These are phyloP conservation scores for Fusarium duplospermum DNA, from an alignment of 2,329 filamentous ascomycete genomes.

Conservation along the genomic window DNA sequence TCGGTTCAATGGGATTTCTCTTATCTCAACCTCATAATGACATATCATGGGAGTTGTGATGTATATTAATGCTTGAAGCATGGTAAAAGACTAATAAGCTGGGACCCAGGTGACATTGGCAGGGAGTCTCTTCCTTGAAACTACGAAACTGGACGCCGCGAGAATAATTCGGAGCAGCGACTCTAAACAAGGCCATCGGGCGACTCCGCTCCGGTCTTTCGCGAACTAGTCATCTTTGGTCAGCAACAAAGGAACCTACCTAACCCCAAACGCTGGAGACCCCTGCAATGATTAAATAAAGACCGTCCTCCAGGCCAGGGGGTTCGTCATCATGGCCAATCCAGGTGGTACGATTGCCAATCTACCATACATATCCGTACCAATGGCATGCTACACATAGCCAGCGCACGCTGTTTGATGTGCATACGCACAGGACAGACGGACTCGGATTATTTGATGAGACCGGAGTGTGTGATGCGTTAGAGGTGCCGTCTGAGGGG, in stretches of 20 bases:
- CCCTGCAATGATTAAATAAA: neutral
- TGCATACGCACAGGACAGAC: neutral
- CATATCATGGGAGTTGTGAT: too few relatives aligned
- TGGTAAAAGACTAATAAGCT: neutral
- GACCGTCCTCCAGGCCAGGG: neutral
- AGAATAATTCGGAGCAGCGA: constrained; percentile 15
- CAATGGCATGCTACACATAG: neutral
- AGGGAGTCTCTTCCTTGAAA: neutral
- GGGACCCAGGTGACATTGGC: neutral
- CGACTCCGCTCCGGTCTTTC: constrained; percentile 22
- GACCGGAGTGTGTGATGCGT: neutral
- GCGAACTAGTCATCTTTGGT: constrained; percentile 7
- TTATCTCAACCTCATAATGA: neutral
- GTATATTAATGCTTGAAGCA: neutral
- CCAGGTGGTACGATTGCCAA: constrained; percentile 30
- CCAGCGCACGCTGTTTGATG: neutral
- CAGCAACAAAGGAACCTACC: neutral
- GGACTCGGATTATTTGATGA: neutral
- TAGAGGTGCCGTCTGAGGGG: neutral
- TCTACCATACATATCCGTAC: neutral
- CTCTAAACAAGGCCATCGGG: constrained; percentile 2
- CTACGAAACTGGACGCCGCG: neutral
- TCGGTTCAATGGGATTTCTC: neutral
- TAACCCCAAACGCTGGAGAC: neutral
- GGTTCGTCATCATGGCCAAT: constrained; percentile 8